Percentiles rank a stretch among this genome's conserved stretches.
Conservation (phyloP, 352 stramenopile genomes). For the Globisporangium barbulae region DNA sequence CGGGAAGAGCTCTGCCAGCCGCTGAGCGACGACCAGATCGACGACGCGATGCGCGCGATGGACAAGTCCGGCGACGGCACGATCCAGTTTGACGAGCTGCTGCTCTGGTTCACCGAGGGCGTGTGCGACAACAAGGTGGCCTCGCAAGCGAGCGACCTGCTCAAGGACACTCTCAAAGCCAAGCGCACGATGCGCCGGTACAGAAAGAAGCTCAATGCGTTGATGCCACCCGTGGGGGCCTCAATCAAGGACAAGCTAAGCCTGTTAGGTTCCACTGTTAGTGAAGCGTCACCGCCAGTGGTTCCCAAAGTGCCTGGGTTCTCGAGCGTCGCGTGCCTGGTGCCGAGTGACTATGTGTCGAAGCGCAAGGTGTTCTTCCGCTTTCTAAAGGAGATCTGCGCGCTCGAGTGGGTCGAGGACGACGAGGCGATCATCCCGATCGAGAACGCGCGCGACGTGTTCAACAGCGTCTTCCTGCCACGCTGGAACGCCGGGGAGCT, state of each 20-base stretch:
- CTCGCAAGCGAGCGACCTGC: conserved; percentile 17
- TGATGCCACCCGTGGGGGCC: conserved; percentile 18
- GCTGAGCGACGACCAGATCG: conserved; percentile 28
- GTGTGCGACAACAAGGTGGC: conserved; percentile 21
- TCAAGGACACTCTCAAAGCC: conserved; percentile 37
- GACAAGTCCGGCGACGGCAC: conserved; percentile 41
- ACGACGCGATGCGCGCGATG: conserved; percentile 33
- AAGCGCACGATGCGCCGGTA: conserved; percentile 44
- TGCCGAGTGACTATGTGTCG: conserved; percentile 27
- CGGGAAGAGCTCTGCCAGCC: conserved; percentile 44
- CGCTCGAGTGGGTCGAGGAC: conserved; percentile 47
- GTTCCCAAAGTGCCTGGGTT: conserved; percentile 32
- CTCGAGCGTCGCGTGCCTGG: conserved; percentile 25
- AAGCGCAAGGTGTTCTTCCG: conserved; percentile 49
- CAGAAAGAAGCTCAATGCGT: conserved; percentile 34
- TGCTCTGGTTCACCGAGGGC: conserved; percentile 39
- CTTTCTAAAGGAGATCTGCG: conserved; percentile 43
- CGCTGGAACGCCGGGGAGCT: conserved; percentile 44
- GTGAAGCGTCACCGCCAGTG: background rate
- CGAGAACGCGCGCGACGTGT: conserved; percentile 38
- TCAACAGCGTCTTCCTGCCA: conserved; percentile 38
- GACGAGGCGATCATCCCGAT: conserved; percentile 40
- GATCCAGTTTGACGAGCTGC: conserved; percentile 42
- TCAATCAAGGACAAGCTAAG: conserved; percentile 12
- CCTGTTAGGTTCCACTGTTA: background rate